phyloP scores from a whole-genome alignment of 2,329 filamentous ascomycete species.

The Elsinoe fawcettii region DNA sequence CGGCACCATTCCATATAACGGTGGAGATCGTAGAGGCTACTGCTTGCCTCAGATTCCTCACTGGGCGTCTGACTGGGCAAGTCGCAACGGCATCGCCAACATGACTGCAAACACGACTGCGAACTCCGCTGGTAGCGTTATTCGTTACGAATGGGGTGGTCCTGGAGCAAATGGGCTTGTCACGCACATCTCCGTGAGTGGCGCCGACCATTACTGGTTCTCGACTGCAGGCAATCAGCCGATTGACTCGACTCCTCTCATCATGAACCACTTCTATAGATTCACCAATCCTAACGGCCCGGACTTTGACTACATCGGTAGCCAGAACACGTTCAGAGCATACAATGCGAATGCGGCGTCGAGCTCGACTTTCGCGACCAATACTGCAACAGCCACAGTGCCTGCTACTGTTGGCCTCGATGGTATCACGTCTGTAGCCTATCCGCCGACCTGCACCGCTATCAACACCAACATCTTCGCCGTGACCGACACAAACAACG shows the following conservation, averaged over 20 bases:
- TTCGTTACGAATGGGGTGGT: constrained; percentile 25
- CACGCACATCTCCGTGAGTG: constrained; percentile 34
- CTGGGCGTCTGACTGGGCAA: constrained; percentile 35
- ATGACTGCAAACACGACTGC: constrained; percentile 20
- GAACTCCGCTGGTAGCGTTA: constrained; percentile 27
- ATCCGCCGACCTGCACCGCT: constrained; percentile 16
- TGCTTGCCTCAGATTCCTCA: constrained; percentile 24
- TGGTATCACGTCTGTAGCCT: constrained; percentile 16
- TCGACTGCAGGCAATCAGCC: constrained; percentile 22
- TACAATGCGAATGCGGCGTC: constrained; percentile 16
- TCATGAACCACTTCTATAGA: constrained; percentile 27
- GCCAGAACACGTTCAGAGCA: constrained; percentile 22
- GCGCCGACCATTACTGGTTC: constrained; percentile 38
- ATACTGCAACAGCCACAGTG: constrained; percentile 10
- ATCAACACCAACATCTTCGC: constrained; percentile 18
- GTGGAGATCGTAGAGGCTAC: constrained; percentile 26
- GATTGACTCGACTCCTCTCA: constrained; percentile 23
- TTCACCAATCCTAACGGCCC: constrained; percentile 21
- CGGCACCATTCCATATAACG: constrained; percentile 35
- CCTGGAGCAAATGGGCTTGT: constrained; percentile 28
- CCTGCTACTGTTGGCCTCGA: constrained; percentile 11
- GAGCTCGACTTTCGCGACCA: constrained; percentile 19
- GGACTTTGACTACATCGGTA: constrained; percentile 24
- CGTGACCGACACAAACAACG: constrained; percentile 9
- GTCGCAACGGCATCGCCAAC: constrained; percentile 28